phyloP scores from a whole-genome alignment of 1,284 basidiomycete genomes.

The Heliocybe sulcata region DNA sequence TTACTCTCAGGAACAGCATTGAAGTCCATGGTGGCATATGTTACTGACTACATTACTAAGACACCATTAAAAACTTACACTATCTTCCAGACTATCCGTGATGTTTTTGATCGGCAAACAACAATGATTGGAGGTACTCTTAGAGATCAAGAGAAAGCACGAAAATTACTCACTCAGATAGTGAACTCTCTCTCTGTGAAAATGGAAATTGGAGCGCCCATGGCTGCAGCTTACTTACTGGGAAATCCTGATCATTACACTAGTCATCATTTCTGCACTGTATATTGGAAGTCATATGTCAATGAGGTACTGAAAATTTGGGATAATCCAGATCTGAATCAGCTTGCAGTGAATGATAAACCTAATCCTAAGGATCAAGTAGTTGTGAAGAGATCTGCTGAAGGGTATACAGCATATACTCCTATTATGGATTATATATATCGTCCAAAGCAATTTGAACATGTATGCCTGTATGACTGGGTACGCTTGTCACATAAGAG shows the following conservation, averaged over 20 bases:
- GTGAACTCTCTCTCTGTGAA: conserved; percentile 3
- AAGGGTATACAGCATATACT: conserved; percentile 2
- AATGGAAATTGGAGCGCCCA: conserved; percentile 7
- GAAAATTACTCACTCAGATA: conserved; percentile 1
- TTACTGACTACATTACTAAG: conserved; percentile 34
- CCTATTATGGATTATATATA: conserved; percentile 7
- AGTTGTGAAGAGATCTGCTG: neutral
- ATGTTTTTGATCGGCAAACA: conserved; percentile 17
- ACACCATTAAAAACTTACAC: conserved; percentile 23
- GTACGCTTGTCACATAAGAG: conserved; percentile 3
- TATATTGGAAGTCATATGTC: conserved; percentile 7
- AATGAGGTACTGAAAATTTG: conserved; percentile 2
- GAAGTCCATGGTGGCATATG: conserved; percentile 27
- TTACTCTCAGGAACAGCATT: conserved; percentile 27
- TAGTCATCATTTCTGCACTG: neutral
- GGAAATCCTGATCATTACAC: conserved; percentile 12
- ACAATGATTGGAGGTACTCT: conserved; percentile 11
- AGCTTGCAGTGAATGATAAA: neutral
- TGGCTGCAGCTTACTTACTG: conserved; percentile 9
- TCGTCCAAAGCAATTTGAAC: conserved; percentile 3
- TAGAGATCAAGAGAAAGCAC: conserved; percentile 13
- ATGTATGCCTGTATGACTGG: conserved; percentile 9
- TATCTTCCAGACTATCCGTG: conserved; percentile 24
- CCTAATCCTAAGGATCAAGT: conserved; percentile 5
- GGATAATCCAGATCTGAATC: neutral